These are phyloP conservation scores for Ceratocystis variospora DNA, from an alignment of 2,329 filamentous ascomycete genomes.

Conservation along the genomic window DNA sequence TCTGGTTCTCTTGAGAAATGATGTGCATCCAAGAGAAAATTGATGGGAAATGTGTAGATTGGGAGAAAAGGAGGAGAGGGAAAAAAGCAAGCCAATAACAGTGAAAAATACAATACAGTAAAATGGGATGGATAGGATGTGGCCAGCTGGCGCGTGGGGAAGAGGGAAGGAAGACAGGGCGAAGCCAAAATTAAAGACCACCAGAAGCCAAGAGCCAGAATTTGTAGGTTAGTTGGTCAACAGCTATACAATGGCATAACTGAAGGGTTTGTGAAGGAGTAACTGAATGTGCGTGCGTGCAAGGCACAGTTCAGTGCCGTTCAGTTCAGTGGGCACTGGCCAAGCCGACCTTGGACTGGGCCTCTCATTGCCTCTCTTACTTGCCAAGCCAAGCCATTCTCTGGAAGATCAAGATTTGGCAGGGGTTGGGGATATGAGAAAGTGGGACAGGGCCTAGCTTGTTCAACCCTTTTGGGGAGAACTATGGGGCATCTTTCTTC, in stretches of 20 bases:
- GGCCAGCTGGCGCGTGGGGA: conserved; percentile 15
- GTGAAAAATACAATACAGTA: neutral
- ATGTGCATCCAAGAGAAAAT: conserved; percentile 4
- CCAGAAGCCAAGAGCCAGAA: neutral
- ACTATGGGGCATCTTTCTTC: conserved; percentile 1
- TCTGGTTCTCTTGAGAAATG: neutral
- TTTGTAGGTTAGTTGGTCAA: too few relatives aligned
- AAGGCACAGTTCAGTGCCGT: neutral
- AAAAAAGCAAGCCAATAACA: conserved; percentile 6
- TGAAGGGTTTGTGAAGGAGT: too few relatives aligned
- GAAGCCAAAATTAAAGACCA: neutral
- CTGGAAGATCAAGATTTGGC: conserved; percentile 14
- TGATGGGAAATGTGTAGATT: neutral
- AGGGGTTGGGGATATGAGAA: conserved; percentile 1
- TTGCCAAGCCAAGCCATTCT: conserved; percentile 15
- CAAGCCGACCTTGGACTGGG: neutral
- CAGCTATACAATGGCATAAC: neutral
- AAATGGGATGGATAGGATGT: neutral
- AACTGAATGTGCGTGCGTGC: neutral
- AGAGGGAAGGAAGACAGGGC: neutral
- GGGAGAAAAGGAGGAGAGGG: conserved; percentile 6
- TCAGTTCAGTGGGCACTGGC: neutral
- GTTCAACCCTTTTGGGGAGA: conserved; percentile 19
- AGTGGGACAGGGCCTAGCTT: conserved; percentile 22
- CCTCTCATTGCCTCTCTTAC: conserved; percentile 1